A percentile compares a stretch with the other conserved stretches of the same genome.
phyloP scores from a whole-genome alignment of 805 yeast species.

The Starmerella roubikii region DNA sequence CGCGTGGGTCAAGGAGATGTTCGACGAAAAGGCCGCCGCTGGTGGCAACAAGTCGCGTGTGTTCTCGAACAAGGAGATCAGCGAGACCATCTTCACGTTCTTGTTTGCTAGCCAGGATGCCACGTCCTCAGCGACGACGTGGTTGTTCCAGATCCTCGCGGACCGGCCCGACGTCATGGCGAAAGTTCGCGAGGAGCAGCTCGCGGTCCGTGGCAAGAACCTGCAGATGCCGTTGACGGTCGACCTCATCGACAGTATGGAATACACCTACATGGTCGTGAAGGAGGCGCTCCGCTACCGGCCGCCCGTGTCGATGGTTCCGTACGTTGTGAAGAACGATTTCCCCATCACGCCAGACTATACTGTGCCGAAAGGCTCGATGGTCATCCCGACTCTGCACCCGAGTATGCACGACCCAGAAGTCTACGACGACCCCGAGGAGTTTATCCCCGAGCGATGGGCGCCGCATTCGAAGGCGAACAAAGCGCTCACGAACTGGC shows the following conservation, averaged over 20 bases:
- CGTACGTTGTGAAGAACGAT: constrained; percentile 76
- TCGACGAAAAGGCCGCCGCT: constrained; percentile 37
- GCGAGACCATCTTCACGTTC: constrained; percentile 93
- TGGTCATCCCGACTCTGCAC: constrained; percentile 90
- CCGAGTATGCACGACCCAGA: constrained; percentile 97
- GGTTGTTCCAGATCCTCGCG: constrained; percentile 93
- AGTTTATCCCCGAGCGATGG: constrained; percentile 95
- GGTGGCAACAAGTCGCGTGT: constrained; percentile 42
- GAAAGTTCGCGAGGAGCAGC: constrained; percentile 86
- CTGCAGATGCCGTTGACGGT: constrained; percentile 46
- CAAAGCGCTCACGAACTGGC: constrained; percentile 77
- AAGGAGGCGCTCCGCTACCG: constrained; percentile 86
- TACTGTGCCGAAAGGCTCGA: constrained; percentile 91
- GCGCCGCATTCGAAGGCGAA: constrained; percentile 54
- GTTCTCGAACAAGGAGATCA: constrained; percentile 79
- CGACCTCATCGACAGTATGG: constrained; percentile 73
- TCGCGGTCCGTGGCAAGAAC: constrained; percentile 67
- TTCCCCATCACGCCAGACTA: constrained; percentile 75
- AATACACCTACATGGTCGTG: constrained; percentile 78
- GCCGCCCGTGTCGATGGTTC: constrained; percentile 98
- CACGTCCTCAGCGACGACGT: constrained; percentile 89
- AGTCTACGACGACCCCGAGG: constrained; percentile 87
- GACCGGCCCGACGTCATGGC: constrained; percentile 84
- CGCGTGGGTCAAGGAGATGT: constrained; percentile 83
- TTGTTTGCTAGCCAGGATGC: constrained; percentile 98